phyloP scores from a whole-genome alignment of 2,329 filamentous ascomycete genomes.

The Hypomyces rosellus region DNA sequence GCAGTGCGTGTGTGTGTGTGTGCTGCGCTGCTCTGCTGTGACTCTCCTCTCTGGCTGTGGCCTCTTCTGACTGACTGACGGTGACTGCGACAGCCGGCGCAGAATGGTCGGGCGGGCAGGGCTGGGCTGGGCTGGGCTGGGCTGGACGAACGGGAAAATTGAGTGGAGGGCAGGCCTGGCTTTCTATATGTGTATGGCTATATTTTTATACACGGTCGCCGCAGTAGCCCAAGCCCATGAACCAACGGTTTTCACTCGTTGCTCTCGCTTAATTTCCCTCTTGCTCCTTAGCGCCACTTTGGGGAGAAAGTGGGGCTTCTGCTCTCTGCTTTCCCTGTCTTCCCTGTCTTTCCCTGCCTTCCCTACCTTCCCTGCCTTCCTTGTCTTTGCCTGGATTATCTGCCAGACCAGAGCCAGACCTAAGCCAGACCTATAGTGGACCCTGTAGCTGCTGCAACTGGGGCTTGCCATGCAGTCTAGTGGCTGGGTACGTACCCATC shows the following conservation, averaged over 20 bases:
- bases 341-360: not conserved
- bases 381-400: too few relatives aligned
- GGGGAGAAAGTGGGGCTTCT: constrained; percentile 6
- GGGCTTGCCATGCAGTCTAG: too few relatives aligned
- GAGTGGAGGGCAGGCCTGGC: constrained; percentile 38
- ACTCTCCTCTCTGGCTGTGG: not conserved
- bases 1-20: not conserved
- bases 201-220: constrained; percentile 39
- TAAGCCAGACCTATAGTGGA: too few relatives aligned
- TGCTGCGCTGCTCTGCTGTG: not conserved
- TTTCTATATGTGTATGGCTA: constrained; percentile 39
- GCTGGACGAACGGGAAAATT: constrained; percentile 29
- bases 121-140: constrained; percentile 14
- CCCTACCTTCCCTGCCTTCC: too few relatives aligned
- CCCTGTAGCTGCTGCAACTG: too few relatives aligned
- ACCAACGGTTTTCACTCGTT: constrained; percentile 29
- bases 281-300: constrained; percentile 26
- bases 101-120: not conserved
- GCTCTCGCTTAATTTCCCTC: constrained; percentile 33
- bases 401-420: too few relatives aligned
- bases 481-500: too few relatives aligned
- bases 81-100: not conserved
- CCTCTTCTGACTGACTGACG: not conserved
- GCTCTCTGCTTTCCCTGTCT: not conserved
- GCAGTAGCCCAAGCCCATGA: constrained; percentile 15